Base-by-base conservation (phyloP, 352 stramenopile species). In the Globisporangium nunn region DNA sequence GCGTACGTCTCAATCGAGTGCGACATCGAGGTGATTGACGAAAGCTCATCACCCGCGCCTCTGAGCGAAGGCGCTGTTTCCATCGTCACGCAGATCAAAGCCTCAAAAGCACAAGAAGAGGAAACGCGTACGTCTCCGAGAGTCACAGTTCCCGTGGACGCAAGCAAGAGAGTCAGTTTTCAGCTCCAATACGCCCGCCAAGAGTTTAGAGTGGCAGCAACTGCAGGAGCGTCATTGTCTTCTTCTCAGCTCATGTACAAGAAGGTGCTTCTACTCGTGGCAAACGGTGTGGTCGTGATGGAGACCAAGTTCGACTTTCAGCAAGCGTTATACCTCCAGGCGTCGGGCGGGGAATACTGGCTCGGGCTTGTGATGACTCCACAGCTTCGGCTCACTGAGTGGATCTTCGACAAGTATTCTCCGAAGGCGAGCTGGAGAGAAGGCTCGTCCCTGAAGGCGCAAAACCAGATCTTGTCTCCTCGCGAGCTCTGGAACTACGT, bases 401-500 rank as follows among this genome's bases (percentile, higher is more conserved):
- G 80, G 80, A 65, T 53, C 18, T 57, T 87, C 41, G 74, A 87
- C 29, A 85, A 82, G 40, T 88, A 72, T 52, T 66, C 74, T 6
- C 53, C 71, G 5, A 74, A 77, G 44, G 66, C 70, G 2, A 68
- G 58, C 45, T 69, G 64, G 46, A 51, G 50, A 12, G 60, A 69
- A 50, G 64, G 61, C 0, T 49, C 29, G 0, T 51, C 65, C 1
- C 54, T 83, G 11, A 76, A 64, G 18, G 68, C 78, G 14, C 57
- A 52, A 18, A 78, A 85, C 50, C 56, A 68, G 41, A 70, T 51
- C 2, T 52, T 80, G 17, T 66, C 71, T 7, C 65, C 78, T 2
- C 78, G 74, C 2, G 72, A 88, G 41, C 59, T 88, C 5, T 93
- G 83, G 83, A 65, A 72, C 50, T 67, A 74, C 12, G 58, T 90